phyloP scores from a whole-genome alignment of 345 rosid genomes.

The Ceriops decandra region DNA sequence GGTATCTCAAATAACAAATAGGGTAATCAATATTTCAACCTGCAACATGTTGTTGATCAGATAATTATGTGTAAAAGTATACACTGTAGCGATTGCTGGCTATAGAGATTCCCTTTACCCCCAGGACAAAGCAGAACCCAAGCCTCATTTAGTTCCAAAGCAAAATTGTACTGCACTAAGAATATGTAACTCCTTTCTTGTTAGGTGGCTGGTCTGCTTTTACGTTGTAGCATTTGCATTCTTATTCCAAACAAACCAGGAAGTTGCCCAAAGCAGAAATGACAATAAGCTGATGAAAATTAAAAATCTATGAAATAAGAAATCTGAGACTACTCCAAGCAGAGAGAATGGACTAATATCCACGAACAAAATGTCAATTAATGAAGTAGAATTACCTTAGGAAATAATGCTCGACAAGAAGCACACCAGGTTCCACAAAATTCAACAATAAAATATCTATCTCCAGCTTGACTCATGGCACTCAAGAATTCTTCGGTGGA shows the following conservation, averaged over 20 bases:
- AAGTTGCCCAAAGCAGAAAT: background rate
- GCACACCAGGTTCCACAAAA: conserved; percentile 98
- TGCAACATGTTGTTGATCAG: no score
- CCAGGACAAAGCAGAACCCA: no score
- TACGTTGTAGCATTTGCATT: background rate
- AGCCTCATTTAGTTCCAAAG: no score
- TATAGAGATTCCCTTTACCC: no score
- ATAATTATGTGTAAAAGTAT: no score
- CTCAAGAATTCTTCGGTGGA: conserved; percentile 74
- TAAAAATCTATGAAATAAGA: background rate
- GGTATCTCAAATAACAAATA: no score
- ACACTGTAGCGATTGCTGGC: no score
- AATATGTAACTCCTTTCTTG: background rate
- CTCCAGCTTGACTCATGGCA: conserved; percentile 69
- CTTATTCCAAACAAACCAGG: no score
- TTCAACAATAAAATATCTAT: conserved; percentile 81
- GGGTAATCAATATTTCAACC: no score
- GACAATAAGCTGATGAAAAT: background rate
- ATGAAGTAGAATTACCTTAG: conserved; percentile 45
- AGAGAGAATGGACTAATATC: background rate
- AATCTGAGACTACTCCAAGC: background rate
- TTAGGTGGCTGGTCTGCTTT: background rate
- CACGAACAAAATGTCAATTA: background rate
- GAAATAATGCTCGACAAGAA: conserved; percentile 82
- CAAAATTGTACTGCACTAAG: no score